Conservation (phyloP, 371 early-diverging fungal species). For the Circinella umbellata region DNA sequence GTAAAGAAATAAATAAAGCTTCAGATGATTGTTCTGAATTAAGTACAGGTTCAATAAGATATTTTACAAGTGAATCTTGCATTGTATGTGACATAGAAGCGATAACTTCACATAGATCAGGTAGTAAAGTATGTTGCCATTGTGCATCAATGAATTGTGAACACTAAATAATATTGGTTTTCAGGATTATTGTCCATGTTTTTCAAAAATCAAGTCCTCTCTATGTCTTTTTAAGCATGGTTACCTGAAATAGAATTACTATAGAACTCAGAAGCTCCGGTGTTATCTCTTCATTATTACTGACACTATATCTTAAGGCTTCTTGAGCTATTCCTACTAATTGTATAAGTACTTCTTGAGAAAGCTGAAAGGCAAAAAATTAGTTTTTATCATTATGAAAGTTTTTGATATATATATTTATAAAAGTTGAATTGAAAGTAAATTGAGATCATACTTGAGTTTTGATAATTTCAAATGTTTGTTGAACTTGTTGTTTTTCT, state of each 20-base stretch:
- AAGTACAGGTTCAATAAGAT: constrained; percentile 26
- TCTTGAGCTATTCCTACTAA: constrained; percentile 11
- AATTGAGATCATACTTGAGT: constrained; percentile 9
- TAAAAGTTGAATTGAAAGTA: too few species aligned
- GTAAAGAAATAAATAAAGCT: constrained; percentile 13
- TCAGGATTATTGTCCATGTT: too few species aligned
- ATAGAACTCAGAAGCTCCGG: constrained; percentile 27
- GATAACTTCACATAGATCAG: constrained; percentile 38
- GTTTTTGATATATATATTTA: too few species aligned
- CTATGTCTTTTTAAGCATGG: too few species aligned
- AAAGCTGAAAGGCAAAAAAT: not conserved
- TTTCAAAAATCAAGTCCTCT: too few species aligned
- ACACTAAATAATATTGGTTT: constrained; percentile 18
- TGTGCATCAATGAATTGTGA: constrained; percentile 19
- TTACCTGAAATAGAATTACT: constrained; percentile 44
- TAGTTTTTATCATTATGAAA: too few species aligned
- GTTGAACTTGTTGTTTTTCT: constrained; percentile 24
- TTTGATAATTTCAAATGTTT: constrained; percentile 19
- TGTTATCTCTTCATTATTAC: constrained; percentile 19
- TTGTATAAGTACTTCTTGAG: constrained; percentile 1
- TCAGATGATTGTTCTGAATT: constrained; percentile 10
- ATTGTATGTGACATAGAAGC: constrained; percentile 14
- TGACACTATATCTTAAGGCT: constrained; percentile 8
- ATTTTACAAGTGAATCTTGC: constrained; percentile 31
- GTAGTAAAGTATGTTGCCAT: constrained; percentile 18